Base-by-base conservation (phyloP, 2,329 filamentous ascomycete species). In the Colletotrichum eremochloae region DNA sequence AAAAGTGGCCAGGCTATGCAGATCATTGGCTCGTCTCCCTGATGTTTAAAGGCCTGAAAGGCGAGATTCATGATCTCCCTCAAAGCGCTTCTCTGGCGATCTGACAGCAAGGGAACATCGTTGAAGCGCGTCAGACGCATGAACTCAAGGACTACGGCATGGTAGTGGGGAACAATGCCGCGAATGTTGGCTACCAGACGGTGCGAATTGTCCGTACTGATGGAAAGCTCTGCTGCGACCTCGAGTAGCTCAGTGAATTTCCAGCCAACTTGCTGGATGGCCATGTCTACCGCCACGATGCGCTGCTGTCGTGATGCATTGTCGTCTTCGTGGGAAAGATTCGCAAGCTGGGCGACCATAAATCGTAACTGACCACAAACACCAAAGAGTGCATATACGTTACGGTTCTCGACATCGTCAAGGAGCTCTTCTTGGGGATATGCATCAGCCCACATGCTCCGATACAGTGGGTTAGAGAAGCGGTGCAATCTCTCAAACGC, bases 351-450 rank as follows among this genome's bases (percentile, higher is more conserved):
- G n/a, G 81, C 78, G 12, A 79, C 78, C 74, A 79, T 77, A 53
- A 76, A 80, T 1, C 81, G 77, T 3, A 81, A 73, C 68, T 81
- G 80, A 48, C 76, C 75, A 58, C 76, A 77, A 42, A 76, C 76
- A 8, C 77, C 78, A 20, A 79, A 74, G 33, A 82, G 74, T 12
- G 76, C 75, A 40, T 79, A 81, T 4, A 80, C 75, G 44, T 77
- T 79, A 29, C 79, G 76, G 52, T 82, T 82, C 69, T 82, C 80
- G 6, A 81, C 74, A 31, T 82, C 81, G 50, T 82, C 81, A 0
- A 81, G 66, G 24, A 82, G 64, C 75, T 82, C 80, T 5, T 72
- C 70, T 63, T 81, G 80, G 2, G 80, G 80, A 57, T 82, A 82
- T 2, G 76, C 61, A 6, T 78, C 76, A 11, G 78, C 80, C 81